Base-by-base conservation (phyloP, 1,284 basidiomycete genomes). In the Peniophora sp. region DNA sequence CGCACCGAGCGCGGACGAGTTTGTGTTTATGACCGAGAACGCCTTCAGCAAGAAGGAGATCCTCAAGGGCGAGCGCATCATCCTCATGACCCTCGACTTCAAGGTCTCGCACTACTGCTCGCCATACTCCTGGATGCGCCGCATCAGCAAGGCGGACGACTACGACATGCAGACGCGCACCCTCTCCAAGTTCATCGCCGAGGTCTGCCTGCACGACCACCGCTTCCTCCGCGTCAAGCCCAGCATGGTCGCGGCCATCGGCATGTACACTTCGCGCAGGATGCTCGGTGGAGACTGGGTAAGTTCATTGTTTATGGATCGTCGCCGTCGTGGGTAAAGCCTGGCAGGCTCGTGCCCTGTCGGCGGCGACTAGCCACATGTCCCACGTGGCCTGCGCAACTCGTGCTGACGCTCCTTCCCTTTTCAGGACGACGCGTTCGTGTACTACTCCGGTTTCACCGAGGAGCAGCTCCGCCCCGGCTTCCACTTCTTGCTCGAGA, bases 91-190 rank as follows among this genome's bases (percentile, higher is more conserved):
- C 39, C 82, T 99, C 52, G 92, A 97, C 57, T 99, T 98, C 73
- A 87, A 88, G 68, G 68, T 99, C 64, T 98, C 95, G 52, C 85
- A 93, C 52, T 99, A 99, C 73, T 99, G 97, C 73, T 97, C 96
- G 46, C 97, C 97, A 2, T 99, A 99, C 74, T 95, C 91, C 65
- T 99, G 97, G 97, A 94, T 99, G 75, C 85, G 97, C 57, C 87
- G 88, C 62, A 99, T 99, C 68, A 96, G 92, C 75, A 97, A 96
- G 69, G 97, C 97, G 24, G 97, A 99, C 71, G 92, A 97, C 69
- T 99, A 99, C 67, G 94, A 99, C 66, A 88, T 99, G 60, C 96
- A 97, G 68, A 99, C 96, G 5, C 78, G 97, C 53, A 99, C 97
- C 11, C 73, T 99, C 51, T 88, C 91, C 75, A 99, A 99, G 70